Base-by-base conservation (phyloP, 2,329 filamentous ascomycete genomes). In the Hyphodiscus sp. region DNA sequence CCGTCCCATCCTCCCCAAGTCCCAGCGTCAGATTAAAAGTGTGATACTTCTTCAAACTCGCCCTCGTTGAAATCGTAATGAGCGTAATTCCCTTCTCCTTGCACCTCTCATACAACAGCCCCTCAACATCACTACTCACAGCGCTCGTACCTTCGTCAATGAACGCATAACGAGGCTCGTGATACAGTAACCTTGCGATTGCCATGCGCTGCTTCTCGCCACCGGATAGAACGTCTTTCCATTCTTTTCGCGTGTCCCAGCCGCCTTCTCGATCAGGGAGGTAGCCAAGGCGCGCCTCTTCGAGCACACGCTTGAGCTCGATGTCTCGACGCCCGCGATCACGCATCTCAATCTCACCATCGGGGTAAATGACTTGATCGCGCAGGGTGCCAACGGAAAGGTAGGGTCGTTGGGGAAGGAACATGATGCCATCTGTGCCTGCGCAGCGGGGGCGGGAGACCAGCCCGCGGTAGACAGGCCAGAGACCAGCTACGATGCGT, bases 341-440 rank as follows among this genome's bases (percentile, higher is more conserved):
- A 29, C 83, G 85, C 94, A 99, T 97, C 65, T 99, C 94, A 43
- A 91, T 76, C 67, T 95, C 92, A 7, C 90, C 92, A 64, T 99
- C 91, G 0, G 94, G 94, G 63, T 99, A 99, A 67, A 97, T 96
- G 65, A 99, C 90, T 73, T 99, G 95, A 65, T 99, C 95, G 23
- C 94, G 86, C 10, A 97, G 77, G 1, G 94, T 97, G 38, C 94
- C 94, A 20, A 92, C 87, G 68, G 86, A 92, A 33, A 97, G 81
- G 65, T 97, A 97, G 0, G 92, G 91, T 16, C 92, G 81, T 69
- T 99, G 94, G 0, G 94, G 94, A 11, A 99, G 79, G 73, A 99
- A 97, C 91, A 99, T 97, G 73, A 99, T 95, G 55, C 94, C 94
- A 60, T 97, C 92, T 58, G 86, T 79, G 41, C 91, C 91, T 43